A percentile compares a stretch with the other conserved stretches of the same genome.
phyloP scores from a whole-genome alignment of 2,329 filamentous ascomycete species.

The Beauveria sp. region DNA sequence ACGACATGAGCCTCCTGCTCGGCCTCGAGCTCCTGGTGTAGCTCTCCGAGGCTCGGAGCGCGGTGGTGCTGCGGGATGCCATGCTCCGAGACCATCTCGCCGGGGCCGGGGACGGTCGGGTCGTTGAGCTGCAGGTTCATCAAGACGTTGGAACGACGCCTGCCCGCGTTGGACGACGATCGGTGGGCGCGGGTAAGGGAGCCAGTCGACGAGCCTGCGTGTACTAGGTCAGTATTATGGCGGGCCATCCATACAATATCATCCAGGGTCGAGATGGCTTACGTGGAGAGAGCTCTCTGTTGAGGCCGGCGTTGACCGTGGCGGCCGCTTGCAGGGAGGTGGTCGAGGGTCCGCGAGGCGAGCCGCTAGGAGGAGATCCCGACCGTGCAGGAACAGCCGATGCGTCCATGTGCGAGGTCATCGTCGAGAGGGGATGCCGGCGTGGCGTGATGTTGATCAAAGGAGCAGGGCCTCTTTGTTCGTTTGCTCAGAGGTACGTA shows the following conservation, averaged over 20 bases:
- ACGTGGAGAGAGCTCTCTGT: conserved; percentile 55
- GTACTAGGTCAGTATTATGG: neutral
- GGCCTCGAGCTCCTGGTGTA: conserved; percentile 71
- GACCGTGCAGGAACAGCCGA: conserved; percentile 17
- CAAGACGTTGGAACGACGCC: conserved; percentile 60
- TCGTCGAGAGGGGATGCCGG: conserved; percentile 8
- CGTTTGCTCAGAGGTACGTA: neutral
- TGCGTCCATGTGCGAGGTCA: conserved; percentile 24
- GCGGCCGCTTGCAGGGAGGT: conserved; percentile 69
- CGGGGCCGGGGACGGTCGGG: conserved; percentile 57
- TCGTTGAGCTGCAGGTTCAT: conserved; percentile 71
- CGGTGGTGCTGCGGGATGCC: conserved; percentile 56
- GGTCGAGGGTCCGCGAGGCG: conserved; percentile 57
- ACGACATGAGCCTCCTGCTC: conserved; percentile 75
- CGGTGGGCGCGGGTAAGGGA: conserved; percentile 38
- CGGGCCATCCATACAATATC: too few relatives aligned
- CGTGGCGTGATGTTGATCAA: neutral
- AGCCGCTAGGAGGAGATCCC: conserved; percentile 52
- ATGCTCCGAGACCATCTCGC: conserved; percentile 54
- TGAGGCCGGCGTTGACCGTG: conserved; percentile 68
- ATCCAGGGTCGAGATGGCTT: conserved; percentile 19
- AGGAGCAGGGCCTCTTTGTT: neutral
- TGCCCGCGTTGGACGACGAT: conserved; percentile 40
- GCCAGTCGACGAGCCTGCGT: conserved; percentile 43
- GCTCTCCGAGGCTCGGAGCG: conserved; percentile 64